Percentiles rank a stretch among this genome's conserved stretches.
Evolutionary conservation across 345 rosid species (phyloP).

Genomic region (Populus deltoides): DNA sequence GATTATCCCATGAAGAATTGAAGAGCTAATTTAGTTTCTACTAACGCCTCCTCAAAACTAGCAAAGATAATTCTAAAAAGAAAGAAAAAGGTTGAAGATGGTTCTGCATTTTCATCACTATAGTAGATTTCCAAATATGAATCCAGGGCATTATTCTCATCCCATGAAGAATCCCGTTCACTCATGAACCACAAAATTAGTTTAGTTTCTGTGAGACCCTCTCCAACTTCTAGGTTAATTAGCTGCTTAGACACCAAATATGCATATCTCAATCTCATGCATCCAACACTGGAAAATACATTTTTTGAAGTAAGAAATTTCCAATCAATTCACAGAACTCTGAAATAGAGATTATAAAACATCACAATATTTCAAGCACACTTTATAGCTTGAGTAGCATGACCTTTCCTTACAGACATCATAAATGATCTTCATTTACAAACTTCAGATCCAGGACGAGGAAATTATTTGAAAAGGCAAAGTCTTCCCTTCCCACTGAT

Average conservation of each 20-base stretch:
- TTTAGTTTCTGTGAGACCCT: background rate
- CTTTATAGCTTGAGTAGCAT: background rate
- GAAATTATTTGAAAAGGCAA: background rate
- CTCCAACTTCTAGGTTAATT: background rate
- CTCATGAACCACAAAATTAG: background rate
- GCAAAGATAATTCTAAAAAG: background rate
- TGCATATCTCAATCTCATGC: background rate
- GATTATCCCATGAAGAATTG: background rate
- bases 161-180: conserved; percentile 5
- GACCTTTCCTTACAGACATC: background rate
- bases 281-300: background rate
- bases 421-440: background rate
- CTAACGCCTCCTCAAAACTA: background rate
- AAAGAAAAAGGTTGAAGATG: background rate
- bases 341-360: background rate
- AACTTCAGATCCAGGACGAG: background rate
- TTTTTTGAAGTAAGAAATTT: background rate
- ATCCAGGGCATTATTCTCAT: background rate
- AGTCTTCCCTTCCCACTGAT: background rate
- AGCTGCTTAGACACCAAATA: background rate
- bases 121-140: conserved; percentile 4
- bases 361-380: background rate
- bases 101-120: background rate
- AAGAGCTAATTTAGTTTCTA: background rate
- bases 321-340: background rate